phyloP scores from a whole-genome alignment of 108 stramenopile species.

The Stephanodiscus triporus region DNA sequence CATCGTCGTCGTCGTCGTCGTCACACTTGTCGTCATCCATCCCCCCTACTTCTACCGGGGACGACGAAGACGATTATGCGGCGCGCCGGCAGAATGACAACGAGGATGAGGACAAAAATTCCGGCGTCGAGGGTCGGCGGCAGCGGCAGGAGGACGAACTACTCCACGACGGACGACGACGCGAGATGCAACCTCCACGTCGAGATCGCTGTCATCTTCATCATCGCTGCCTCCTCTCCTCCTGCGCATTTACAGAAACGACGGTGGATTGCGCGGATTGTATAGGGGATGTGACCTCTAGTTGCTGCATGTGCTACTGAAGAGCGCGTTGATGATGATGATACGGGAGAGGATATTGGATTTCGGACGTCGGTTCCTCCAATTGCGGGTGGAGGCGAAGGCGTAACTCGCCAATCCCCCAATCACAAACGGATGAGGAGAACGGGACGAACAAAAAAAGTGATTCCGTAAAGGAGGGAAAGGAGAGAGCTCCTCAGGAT shows the following conservation, averaged over 20 bases:
- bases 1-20: slow-evolving; percentile 18
- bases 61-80: no score
- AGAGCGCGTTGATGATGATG: slow-evolving; percentile 86
- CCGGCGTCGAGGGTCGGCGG: no score
- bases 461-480: no score
- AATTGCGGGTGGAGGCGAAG: no score
- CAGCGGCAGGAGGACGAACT: neutral
- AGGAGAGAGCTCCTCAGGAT: no score
- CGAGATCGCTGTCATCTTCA: neutral
- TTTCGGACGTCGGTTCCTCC: slow-evolving; percentile 36
- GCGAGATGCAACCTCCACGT: neutral
- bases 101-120: no score
- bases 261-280: slow-evolving; percentile 61
- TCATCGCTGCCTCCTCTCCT: slow-evolving; percentile 44
- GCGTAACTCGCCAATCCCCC: no score
- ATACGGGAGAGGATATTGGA: slow-evolving; percentile 71
- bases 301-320: slow-evolving; percentile 78
- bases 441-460: no score
- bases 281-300: slow-evolving; percentile 83
- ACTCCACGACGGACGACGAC: neutral
- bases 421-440: no score
- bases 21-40: no score
- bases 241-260: slow-evolving; percentile 46
- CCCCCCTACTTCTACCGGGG: no score
- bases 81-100: no score